Conservation (phyloP, 805 yeast species). For the Kuraishia piskuri region DNA sequence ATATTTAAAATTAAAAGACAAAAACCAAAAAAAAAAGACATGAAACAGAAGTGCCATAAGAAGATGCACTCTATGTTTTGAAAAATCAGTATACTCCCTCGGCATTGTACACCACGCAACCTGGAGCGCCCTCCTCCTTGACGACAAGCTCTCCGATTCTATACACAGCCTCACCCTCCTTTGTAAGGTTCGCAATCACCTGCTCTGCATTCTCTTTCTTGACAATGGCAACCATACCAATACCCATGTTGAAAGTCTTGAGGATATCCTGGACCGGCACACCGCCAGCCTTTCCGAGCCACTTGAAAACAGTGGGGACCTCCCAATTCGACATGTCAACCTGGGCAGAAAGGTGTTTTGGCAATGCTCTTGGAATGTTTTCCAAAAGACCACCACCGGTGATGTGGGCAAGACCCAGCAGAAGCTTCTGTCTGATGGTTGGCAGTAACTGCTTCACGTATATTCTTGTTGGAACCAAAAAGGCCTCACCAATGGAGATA, state of each 20-base stretch:
- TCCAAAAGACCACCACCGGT: conserved; percentile 98
- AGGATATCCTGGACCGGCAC: conserved; percentile 79
- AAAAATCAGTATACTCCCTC: conserved; percentile 30
- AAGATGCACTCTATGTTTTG: not conserved
- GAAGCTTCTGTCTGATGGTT: conserved; percentile 53
- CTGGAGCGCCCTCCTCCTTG: conserved; percentile 39
- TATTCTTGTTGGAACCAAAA: conserved; percentile 84
- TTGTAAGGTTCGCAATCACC: conserved; percentile 42
- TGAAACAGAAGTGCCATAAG: not conserved
- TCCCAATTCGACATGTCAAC: conserved; percentile 78
- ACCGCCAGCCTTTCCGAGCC: conserved; percentile 89
- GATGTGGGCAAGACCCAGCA: conserved; percentile 90
- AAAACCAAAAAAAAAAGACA: not conserved
- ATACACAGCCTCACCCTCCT: conserved; percentile 70
- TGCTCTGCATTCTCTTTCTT: conserved; percentile 54
- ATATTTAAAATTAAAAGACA: not conserved
- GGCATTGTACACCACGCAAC: conserved; percentile 48
- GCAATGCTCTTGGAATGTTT: conserved; percentile 92
- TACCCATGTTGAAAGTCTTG: conserved; percentile 92
- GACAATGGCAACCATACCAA: conserved; percentile 92
- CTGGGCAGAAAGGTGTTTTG: conserved; percentile 67
- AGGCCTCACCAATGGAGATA: conserved; percentile 75
- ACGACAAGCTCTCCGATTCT: conserved; percentile 52
- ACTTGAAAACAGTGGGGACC: conserved; percentile 82
- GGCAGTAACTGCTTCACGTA: conserved; percentile 88